Conservation (phyloP, 208 protist species). For the Acanthamoeba royreba region DNA sequence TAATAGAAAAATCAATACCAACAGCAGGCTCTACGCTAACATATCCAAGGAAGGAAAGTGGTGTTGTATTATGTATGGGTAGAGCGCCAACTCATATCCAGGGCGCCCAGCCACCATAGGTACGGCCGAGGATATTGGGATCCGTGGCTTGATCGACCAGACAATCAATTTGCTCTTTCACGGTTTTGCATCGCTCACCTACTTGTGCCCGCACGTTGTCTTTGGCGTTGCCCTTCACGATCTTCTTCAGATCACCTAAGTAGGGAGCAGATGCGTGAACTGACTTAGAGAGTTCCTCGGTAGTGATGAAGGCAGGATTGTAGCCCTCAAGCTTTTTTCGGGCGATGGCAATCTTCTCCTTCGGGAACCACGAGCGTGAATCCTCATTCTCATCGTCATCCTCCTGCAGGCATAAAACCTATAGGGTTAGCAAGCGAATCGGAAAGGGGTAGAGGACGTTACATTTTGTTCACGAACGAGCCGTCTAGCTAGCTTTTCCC, state of each 20-base stretch:
- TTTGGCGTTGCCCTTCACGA: constrained; percentile 59
- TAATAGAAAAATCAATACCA: too few relatives aligned
- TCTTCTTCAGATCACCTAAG: constrained; percentile 32
- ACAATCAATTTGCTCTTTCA: constrained; percentile 75
- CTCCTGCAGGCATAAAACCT: not conserved
- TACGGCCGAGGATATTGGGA: constrained; percentile 81
- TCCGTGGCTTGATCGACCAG: constrained; percentile 87
- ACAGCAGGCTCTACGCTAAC: too few relatives aligned
- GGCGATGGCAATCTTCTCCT: constrained; percentile 73
- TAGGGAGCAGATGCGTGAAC: constrained; percentile 51
- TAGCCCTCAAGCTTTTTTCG: constrained; percentile 70
- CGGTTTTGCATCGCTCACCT: not conserved
- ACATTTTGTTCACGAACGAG: constrained; percentile 57
- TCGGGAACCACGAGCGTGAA: constrained; percentile 67
- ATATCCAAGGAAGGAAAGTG: too few relatives aligned
- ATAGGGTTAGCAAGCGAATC: not conserved
- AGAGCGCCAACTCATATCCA: too few relatives aligned
- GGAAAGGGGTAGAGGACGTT: not conserved
- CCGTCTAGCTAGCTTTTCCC: constrained; percentile 62
- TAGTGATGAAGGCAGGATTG: constrained; percentile 72
- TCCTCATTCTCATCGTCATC: constrained; percentile 48
- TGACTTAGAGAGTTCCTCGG: constrained; percentile 53
- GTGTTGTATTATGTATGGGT: too few relatives aligned
- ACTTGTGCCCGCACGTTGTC: constrained; percentile 62
- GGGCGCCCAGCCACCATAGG: constrained; percentile 70